Conservation (phyloP, 176 grass and related monocot genomes). For the Saccharum officinarum region DNA sequence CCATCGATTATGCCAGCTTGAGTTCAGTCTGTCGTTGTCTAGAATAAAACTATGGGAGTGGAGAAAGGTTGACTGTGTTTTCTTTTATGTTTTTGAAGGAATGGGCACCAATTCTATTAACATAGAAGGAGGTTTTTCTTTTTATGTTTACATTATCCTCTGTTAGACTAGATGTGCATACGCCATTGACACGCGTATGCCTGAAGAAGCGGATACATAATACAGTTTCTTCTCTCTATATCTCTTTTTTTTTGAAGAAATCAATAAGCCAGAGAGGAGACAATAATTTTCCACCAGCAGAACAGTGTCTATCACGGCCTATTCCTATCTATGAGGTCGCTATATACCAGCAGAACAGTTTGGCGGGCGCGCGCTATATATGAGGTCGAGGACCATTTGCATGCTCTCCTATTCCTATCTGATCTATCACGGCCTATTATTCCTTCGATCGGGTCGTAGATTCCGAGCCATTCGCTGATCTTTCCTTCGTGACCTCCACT, state of each 20-base stretch:
- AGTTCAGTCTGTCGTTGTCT: slow-evolving; percentile 22
- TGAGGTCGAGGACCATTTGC: neutral
- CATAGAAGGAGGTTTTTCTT: too few species aligned
- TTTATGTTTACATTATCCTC: too few species aligned
- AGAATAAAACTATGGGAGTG: neutral
- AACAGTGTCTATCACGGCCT: slow-evolving; percentile 26
- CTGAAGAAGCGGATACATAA: too few species aligned
- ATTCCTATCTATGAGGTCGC: too few species aligned
- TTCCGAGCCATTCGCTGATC: slow-evolving; percentile 5
- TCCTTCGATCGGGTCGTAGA: neutral
- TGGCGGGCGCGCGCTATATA: neutral
- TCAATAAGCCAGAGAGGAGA: neutral
- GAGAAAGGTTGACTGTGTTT: neutral
- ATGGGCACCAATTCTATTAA: too few species aligned
- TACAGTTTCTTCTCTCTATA: too few species aligned
- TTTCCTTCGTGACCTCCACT: slow-evolving; percentile 13
- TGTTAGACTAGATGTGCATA: too few species aligned
- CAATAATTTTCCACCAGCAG: neutral
- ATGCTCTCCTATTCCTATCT: too few species aligned
- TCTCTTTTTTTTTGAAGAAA: neutral
- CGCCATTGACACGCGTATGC: too few species aligned
- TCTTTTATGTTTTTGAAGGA: too few species aligned
- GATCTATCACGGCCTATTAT: neutral
- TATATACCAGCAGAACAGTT: too few species aligned
- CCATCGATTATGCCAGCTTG: neutral